A percentile compares a stretch with the other conserved stretches of the same genome.
Conservation (phyloP, 2,329 filamentous ascomycete species). For the Alternaria dauci region DNA sequence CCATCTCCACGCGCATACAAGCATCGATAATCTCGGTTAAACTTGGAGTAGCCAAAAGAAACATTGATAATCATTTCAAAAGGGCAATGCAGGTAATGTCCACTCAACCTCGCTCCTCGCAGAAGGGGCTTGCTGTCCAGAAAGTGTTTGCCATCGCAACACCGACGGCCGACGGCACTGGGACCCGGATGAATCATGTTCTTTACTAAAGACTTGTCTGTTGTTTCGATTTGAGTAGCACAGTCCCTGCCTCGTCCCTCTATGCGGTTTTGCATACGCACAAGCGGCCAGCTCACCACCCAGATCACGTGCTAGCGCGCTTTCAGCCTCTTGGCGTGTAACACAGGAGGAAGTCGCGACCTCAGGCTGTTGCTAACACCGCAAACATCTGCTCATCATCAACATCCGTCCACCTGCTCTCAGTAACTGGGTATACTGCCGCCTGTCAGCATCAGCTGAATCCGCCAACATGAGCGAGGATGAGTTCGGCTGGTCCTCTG, state of each 20-base stretch:
- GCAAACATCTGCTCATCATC: neutral
- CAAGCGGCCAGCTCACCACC: neutral
- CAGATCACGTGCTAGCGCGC: conserved; percentile 11
- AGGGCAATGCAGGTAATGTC: neutral
- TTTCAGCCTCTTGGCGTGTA: neutral
- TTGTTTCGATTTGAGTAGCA: neutral
- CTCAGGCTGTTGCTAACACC: neutral
- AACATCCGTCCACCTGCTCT: neutral
- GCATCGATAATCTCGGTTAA: neutral
- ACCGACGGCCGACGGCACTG: neutral
- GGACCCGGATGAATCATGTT: no score
- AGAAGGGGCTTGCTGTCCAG: neutral
- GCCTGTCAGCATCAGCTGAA: no score
- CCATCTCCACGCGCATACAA: neutral
- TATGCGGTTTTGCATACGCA: neutral
- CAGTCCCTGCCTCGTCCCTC: neutral
- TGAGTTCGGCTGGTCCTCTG: conserved; percentile 21
- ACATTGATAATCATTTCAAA: neutral
- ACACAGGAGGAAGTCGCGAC: neutral
- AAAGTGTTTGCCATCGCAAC: neutral
- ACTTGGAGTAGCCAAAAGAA: neutral
- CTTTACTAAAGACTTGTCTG: neutral
- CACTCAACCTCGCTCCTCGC: neutral
- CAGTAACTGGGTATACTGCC: no score
- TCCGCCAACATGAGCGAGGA: conserved; percentile 18